These are phyloP conservation scores for Diplocarpon mali DNA, from an alignment of 2,329 filamentous ascomycete species.

Conservation along the genomic window DNA sequence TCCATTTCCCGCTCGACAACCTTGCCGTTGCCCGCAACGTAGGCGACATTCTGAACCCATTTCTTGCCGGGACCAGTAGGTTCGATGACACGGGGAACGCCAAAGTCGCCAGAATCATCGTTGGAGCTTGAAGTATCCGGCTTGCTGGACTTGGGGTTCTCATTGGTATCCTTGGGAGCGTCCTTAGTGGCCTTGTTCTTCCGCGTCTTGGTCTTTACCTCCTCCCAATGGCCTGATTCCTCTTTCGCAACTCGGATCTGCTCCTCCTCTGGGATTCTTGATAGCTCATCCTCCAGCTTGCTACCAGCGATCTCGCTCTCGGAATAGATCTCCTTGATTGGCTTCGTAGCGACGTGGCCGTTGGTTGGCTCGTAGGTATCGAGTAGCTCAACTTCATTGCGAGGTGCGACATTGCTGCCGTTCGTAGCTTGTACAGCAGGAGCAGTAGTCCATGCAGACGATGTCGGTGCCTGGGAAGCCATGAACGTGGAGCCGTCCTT, in stretches of 20 bases:
- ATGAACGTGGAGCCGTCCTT: constrained; percentile 63
- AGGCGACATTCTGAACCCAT: constrained; percentile 14
- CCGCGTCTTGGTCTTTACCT: constrained; percentile 36
- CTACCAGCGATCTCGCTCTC: constrained; percentile 16
- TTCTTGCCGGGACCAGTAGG: constrained; percentile 19
- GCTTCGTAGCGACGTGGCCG: constrained; percentile 23
- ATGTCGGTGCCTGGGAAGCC: constrained; percentile 33
- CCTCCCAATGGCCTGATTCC: constrained; percentile 45
- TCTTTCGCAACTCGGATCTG: constrained; percentile 46
- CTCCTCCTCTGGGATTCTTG: constrained; percentile 48
- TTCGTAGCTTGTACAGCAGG: constrained; percentile 12
- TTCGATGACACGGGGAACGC: constrained; percentile 12
- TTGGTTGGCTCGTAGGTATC: constrained; percentile 42
- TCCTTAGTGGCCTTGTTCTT: constrained; percentile 20
- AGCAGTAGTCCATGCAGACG: constrained; percentile 35
- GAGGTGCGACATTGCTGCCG: constrained; percentile 22
- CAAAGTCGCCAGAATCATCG: constrained; percentile 17
- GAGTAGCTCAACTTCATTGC: constrained; percentile 37
- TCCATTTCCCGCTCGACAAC: constrained; percentile 16
- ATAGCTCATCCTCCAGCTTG: constrained; percentile 14
- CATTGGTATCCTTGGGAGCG: constrained; percentile 8
- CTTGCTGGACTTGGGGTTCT: constrained; percentile 28
- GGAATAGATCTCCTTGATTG: constrained; percentile 13
- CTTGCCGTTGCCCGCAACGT: constrained; percentile 13
- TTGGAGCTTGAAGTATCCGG: constrained; percentile 19